These are phyloP conservation scores for Acanthamoeba sp. DNA, from an alignment of 208 protist species.

Conservation along the genomic window DNA sequence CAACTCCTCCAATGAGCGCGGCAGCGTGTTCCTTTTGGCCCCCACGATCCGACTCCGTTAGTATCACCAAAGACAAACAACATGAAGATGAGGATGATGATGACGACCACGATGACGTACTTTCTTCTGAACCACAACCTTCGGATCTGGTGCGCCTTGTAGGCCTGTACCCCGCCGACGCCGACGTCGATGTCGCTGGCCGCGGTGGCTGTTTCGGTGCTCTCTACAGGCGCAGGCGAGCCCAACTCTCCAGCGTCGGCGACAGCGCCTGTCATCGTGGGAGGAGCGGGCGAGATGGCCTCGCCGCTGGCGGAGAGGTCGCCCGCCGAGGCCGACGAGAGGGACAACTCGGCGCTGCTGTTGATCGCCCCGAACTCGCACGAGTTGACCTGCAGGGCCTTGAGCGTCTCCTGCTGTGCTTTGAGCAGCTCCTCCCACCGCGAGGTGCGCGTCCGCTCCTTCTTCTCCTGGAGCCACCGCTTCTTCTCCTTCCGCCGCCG, in stretches of 20 bases:
- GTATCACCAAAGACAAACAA: no score
- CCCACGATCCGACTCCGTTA: no score
- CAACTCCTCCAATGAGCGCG: neutral
- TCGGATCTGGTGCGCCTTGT: slow-evolving; percentile 19
- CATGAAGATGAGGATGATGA: no score
- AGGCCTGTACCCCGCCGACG: neutral
- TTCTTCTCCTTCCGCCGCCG: neutral
- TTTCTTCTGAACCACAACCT: neutral
- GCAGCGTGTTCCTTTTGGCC: slow-evolving; percentile 6
- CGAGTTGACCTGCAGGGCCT: neutral
- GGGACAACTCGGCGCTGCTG: neutral
- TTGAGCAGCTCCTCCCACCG: slow-evolving; percentile 21
- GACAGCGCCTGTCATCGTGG: no score
- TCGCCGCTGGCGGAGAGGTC: neutral
- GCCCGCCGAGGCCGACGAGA: neutral
- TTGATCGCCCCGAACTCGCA: neutral
- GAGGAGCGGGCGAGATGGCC: neutral
- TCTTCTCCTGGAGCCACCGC: slow-evolving; percentile 35
- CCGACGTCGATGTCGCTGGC: neutral
- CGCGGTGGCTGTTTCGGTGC: neutral
- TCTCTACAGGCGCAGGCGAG: neutral
- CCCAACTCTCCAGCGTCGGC: no score
- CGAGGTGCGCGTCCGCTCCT: slow-evolving; percentile 14
- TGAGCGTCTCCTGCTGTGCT: slow-evolving; percentile 2
- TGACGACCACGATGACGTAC: neutral